Evolutionary conservation across 331 rosid genomes (phyloP), one percentile per base, ranked within the genome.

Genomic region (Erythrophleum ivorense): DNA sequence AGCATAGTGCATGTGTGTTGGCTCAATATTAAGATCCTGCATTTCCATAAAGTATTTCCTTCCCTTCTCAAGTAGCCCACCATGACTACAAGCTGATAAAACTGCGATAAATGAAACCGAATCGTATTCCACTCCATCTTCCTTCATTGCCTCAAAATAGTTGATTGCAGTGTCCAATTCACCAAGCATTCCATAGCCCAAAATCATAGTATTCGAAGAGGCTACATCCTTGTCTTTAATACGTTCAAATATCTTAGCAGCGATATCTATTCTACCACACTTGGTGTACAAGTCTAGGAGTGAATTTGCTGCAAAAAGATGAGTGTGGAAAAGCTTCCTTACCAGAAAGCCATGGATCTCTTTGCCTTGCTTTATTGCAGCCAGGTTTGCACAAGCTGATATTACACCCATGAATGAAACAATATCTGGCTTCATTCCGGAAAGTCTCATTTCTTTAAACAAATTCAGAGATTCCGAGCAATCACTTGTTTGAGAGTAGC

Each of bases 171-270:
- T 88, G 55, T 87, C 90, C 76, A 91, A 66, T 76, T 92, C 95
- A 54, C 98, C 98, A 24, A 86, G 79, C 97, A 92, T 92, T 85
- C 97, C 98, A 48, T 87, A 89, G 16, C 97, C 98, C 77, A 92
- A 87, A 84, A 94, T 94, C 97, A 94, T 94, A 16, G 94, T 91
- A 90, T 92, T 94, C 98, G 97, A 94, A 34, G 98, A 91, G 36
- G 97, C 92, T 54, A 85, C 94, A 78, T 94, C 95, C 84, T 85
- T 92, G 79, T 69, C 69, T 65, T 84, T 81, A 54, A 94, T 91
- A 76, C 49, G 81, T 29, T 90, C 82, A 58, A 94, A 94, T 84
- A 94, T 88, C 83, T 87, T 90, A 43, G 85, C 75, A 48, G 97
- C 97, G 0, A 90, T 81, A 62, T 90, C 94, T 48, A 92, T 92